Conservation (phyloP, 441 rosid genomes). For the Geranium incanum region DNA sequence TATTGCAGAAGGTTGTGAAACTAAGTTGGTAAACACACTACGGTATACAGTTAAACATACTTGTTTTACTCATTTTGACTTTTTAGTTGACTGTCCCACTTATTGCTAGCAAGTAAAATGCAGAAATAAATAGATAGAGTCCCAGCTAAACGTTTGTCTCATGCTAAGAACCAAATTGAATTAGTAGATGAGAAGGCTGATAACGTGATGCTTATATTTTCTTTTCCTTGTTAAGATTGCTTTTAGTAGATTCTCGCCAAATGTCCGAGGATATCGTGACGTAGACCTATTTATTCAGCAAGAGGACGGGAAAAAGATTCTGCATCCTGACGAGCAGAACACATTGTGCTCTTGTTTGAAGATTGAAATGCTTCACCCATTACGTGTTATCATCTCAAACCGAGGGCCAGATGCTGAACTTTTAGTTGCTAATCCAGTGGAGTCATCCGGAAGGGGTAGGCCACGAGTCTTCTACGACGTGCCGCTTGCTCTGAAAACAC, state of each 20-base stretch:
- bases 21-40: no score
- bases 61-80: no score
- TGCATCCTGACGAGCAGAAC: slow-evolving; percentile 56
- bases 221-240: slow-evolving; percentile 39
- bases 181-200: slow-evolving; percentile 1
- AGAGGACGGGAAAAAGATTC: slow-evolving; percentile 62
- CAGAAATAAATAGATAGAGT: no score
- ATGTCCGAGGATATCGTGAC: slow-evolving; percentile 47
- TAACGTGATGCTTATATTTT: background rate
- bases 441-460: slow-evolving; percentile 69
- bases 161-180: background rate
- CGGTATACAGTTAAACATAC: no score
- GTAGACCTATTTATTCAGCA: slow-evolving; percentile 71
- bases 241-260: slow-evolving; percentile 62
- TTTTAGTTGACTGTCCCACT: no score
- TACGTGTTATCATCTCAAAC: slow-evolving; percentile 58
- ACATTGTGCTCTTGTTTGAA: slow-evolving; percentile 48
- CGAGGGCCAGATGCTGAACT: slow-evolving; percentile 81
- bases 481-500: slow-evolving; percentile 58
- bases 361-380: slow-evolving; percentile 78
- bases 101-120: no score
- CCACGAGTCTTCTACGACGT: slow-evolving; percentile 79
- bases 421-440: slow-evolving; percentile 80
- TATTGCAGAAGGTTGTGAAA: no score
- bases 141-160: background rate